phyloP scores from a whole-genome alignment of 139 green algal genomes.

The Closterium sp. region DNA sequence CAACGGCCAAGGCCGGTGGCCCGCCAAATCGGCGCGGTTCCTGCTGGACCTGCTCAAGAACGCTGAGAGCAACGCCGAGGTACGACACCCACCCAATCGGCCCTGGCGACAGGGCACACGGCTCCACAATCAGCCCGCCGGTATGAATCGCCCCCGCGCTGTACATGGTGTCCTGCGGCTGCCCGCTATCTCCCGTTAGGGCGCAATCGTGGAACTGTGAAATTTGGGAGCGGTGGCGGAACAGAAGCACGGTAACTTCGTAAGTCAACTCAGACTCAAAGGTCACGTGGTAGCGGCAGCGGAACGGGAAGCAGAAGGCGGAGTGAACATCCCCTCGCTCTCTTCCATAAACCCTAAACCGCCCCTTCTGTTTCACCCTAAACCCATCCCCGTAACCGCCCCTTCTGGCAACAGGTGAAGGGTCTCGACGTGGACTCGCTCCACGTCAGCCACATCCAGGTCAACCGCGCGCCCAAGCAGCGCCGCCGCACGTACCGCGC shows the following conservation, averaged over 20 bases:
- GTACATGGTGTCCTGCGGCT: too few species aligned
- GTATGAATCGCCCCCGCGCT: too few species aligned
- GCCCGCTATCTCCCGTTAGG: too few species aligned
- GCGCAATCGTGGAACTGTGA: too few species aligned
- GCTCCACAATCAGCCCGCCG: too few species aligned
- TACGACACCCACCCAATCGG: too few species aligned
- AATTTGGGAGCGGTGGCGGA: too few species aligned
- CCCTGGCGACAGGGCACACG: too few species aligned
- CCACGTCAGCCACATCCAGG: slow-evolving; percentile 91
- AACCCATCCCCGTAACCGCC: neutral
- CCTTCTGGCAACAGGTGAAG: slow-evolving; percentile 91
- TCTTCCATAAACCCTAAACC: too few species aligned
- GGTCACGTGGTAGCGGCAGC: neutral
- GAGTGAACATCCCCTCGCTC: neutral
- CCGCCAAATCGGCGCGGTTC: slow-evolving; percentile 91
- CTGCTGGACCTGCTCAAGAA: slow-evolving; percentile 97
- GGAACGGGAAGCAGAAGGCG: neutral
- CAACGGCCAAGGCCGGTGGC: slow-evolving; percentile 93
- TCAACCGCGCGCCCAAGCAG: slow-evolving; percentile 93
- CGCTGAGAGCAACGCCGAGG: slow-evolving; percentile 96
- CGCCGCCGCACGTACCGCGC: slow-evolving; percentile 95
- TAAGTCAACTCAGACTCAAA: too few species aligned
- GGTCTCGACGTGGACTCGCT: slow-evolving; percentile 93
- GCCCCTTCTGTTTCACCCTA: too few species aligned
- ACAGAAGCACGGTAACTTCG: too few species aligned